Base-by-base conservation (phyloP, 805 yeast genomes). In the Yarrowia divulgata region DNA sequence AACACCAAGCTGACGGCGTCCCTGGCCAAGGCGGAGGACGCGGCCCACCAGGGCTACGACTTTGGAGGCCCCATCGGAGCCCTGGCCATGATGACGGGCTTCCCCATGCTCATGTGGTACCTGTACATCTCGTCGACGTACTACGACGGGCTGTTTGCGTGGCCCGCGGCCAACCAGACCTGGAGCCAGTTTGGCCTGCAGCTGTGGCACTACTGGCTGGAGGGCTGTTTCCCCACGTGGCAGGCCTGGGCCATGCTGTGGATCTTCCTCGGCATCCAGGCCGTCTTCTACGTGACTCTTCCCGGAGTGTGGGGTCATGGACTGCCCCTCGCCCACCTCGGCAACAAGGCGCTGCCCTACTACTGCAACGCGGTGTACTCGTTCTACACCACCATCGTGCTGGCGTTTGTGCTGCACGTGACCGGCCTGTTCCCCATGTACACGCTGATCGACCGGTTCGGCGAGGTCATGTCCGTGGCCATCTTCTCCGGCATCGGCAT, bases 241-340 rank as follows among this genome's bases (percentile, higher is more conserved):
- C 80, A 81, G 67, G 86, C 94, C 0, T 88, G 95, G 88, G 78
- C 82, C 39, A 83, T 91, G 63, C 94, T 94, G 78, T 82, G 89
- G 71, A 80, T 85, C 0, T 95, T 90, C 77, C 83, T 93, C 75
- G 67, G 85, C 9, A 78, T 85, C 60, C 98, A 95, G 80, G 88
- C 84, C 14, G 71, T 85, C 16, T 88, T 93, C 73, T 94, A 94
- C 79, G 88, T 89, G 75, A 87, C 88, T 8, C 83, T 94, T 74
- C 99, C 99, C 1, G 98, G 98, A 69, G 82, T 94, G 60, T 91
- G 95, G 93, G 91, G 97, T 43, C 88, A 92, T 78, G 99, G 99
- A 67, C 97, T 93, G 76, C 97, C 97, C 7, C 87, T 95, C 76
- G 83, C 85, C 6, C 98, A 95, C 77, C 81, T 90, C 80, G 83